Evolutionary conservation across 2,329 filamentous ascomycete species (phyloP).

Genomic region (Stagonosporopsis vannaccii): DNA sequence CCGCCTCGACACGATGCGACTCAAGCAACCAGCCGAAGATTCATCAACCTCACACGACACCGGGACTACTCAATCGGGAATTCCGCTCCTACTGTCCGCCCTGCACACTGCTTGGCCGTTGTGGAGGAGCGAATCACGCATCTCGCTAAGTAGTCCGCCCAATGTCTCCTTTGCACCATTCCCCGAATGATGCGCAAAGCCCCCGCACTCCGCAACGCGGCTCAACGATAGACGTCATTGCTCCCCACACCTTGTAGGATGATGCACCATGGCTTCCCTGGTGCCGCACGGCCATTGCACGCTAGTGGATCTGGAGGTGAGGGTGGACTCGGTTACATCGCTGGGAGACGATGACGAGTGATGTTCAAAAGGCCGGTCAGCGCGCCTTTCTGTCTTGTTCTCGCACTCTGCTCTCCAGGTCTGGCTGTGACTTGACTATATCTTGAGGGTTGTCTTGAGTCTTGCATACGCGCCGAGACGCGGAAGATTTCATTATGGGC

Average conservation of each 20-base stretch:
- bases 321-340: conserved; percentile 11
- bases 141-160: background rate
- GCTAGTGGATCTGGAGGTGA: conserved; percentile 9
- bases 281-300: conserved; percentile 6
- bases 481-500: conserved; percentile 6
- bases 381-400: conserved; percentile 1
- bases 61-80: conserved; percentile 7
- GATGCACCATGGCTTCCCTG: conserved; percentile 10
- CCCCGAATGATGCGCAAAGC: conserved; percentile 14
- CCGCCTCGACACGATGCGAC: conserved; percentile 15
- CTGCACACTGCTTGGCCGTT: conserved; percentile 13
- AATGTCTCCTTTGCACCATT: conserved; percentile 2
- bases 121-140: conserved; percentile 15
- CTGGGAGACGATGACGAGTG: conserved; percentile 1
- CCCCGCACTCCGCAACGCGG: conserved; percentile 21
- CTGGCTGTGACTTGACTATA: conserved; percentile 3
- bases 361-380: conserved; percentile 12
- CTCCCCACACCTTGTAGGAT: conserved; percentile 1
- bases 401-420: conserved; percentile 3
- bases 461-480: conserved; percentile 7
- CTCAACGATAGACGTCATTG: conserved; percentile 18
- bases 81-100: background rate
- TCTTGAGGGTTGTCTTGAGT: conserved; percentile 9
- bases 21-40: conserved; percentile 2
- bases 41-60: conserved; percentile 11